Base-by-base conservation (phyloP, 371 early-diverging fungal genomes). In the Batrachochytrium dendrobatidis region DNA sequence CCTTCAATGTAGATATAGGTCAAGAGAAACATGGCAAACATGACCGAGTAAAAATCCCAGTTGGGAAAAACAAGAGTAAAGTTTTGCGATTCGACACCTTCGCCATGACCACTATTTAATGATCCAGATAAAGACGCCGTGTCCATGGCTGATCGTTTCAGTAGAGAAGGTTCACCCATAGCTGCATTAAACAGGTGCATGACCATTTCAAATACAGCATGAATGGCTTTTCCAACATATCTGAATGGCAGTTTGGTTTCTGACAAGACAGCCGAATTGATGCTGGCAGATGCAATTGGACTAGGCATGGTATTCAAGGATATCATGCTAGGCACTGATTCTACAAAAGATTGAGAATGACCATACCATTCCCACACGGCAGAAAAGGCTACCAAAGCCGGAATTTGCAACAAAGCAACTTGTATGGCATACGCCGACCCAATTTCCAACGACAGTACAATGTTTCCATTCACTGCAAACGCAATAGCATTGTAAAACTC, bases 401-500 rank as follows among this genome's bases (percentile, higher is more conserved):
- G 96, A 56, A 95, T 92, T 73, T 95, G 95, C 52, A 95, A 71
- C 61, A 97, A 71, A n/a, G 93, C 89, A 0, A 94, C 95, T 70
- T 97, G 96, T 48, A 94, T 81, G 10, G 94, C 91, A 71, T 97
- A 97, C 0, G 94, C 95, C 20, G 91, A 93, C 22, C 94, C 95
- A 64, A 97, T 95, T 71, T 97, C 97, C 75, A 97, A 83, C 55
- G 92, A 87, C 34, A 97, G 78, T 0, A 88, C 90, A 72, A 97
- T 92, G 69, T 95, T 95, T 51, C 91, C 90, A 67, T 88, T 79
- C 56, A 90, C 70, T 8, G 95, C 94, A 79, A 97, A 97, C 3
- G 94, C 89, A 59, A 94, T 90, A 31, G 95, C 95, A 67, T 97
- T 97, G 80, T 91, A 77, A 66, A 97, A 94, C 74, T 97, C 98